These are phyloP conservation scores for Millerago galiae DNA, from an alignment of 805 yeast genomes.

Conservation along the genomic window DNA sequence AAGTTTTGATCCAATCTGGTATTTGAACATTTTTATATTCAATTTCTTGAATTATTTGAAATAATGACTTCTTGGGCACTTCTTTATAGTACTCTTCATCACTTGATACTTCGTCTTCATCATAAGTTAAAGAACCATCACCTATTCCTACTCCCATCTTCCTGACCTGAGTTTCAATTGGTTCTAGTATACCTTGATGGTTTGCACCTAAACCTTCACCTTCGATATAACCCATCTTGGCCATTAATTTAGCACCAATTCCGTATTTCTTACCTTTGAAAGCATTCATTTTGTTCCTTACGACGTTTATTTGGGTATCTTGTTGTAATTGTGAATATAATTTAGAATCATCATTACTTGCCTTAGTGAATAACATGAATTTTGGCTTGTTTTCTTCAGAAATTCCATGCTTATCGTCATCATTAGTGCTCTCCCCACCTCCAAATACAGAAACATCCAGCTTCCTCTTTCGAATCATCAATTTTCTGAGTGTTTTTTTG, in stretches of 20 bases:
- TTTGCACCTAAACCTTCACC: slow-evolving; percentile 82
- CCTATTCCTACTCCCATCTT: slow-evolving; percentile 68
- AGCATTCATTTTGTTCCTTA: slow-evolving; percentile 6
- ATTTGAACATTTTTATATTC: slow-evolving; percentile 15
- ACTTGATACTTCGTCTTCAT: slow-evolving; percentile 14
- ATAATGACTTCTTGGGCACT: slow-evolving; percentile 22
- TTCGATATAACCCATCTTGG: slow-evolving; percentile 79
- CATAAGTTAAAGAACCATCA: slow-evolving; percentile 31
- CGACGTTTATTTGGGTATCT: neutral
- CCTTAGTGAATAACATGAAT: slow-evolving; percentile 1
- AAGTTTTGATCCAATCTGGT: slow-evolving; percentile 16
- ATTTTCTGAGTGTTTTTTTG: neutral
- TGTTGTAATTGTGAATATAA: neutral
- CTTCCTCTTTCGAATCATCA: slow-evolving; percentile 1
- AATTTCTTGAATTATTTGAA: slow-evolving; percentile 19
- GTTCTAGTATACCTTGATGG: slow-evolving; percentile 71
- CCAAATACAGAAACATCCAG: neutral
- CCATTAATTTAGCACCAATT: slow-evolving; percentile 72
- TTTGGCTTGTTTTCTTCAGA: neutral
- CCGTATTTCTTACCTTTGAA: slow-evolving; percentile 48
- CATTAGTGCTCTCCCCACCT: slow-evolving; percentile 11
- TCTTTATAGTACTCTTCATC: slow-evolving; percentile 22
- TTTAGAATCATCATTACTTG: neutral
- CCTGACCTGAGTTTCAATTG: slow-evolving; percentile 64
- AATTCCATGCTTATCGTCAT: neutral